Evolutionary conservation across 2,329 filamentous ascomycete genomes (phyloP).

Genomic region (Teratosphaeria pseudoeucalypti): DNA sequence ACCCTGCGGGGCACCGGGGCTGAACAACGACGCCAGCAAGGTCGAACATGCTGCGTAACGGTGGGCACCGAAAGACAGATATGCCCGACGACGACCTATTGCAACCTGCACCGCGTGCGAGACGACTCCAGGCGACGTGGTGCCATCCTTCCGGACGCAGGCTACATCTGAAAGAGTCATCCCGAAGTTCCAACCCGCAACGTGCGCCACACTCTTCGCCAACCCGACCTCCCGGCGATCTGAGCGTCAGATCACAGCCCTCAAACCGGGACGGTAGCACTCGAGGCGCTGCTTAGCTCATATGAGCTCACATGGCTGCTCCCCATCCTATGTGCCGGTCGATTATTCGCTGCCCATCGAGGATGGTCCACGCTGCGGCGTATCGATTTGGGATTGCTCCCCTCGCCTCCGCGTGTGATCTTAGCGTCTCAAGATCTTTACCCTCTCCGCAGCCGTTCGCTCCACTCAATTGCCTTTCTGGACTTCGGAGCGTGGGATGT

Average conservation of each 20-base stretch:
- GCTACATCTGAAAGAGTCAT: no score
- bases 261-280: not conserved
- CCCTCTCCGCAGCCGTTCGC: conserved; percentile 1
- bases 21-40: not conserved
- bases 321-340: not conserved
- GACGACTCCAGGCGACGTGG: not conserved
- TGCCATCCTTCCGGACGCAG: not conserved
- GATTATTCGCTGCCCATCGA: conserved; percentile 1
- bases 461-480: conserved; percentile 6
- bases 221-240: not conserved
- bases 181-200: not conserved
- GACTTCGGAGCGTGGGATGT: conserved; percentile 8
- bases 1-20: not conserved
- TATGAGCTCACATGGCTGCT: conserved; percentile 2
- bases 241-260: not conserved
- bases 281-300: not conserved
- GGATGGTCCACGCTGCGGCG: not conserved
- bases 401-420: conserved; percentile 2
- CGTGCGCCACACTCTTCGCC: not conserved
- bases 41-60: not conserved
- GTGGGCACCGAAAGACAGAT: not conserved
- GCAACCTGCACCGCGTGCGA: not conserved
- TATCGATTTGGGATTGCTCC: not conserved
- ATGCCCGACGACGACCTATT: not conserved
- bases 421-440: not conserved